Conservation (phyloP, 129 eudicot genomes). For the Lactuca sativa region DNA sequence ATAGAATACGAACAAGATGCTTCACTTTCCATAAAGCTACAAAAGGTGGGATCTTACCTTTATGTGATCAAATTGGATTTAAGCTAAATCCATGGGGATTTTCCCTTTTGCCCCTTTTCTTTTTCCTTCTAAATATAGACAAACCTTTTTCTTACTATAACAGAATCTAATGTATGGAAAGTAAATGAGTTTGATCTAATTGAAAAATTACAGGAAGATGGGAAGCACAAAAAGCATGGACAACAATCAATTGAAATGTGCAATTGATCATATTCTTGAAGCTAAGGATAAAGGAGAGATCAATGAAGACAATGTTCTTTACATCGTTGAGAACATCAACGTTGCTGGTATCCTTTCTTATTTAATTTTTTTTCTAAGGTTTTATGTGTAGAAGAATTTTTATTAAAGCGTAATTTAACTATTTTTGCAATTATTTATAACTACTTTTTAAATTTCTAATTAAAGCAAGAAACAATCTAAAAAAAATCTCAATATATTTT, state of each 20-base stretch:
- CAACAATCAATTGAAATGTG: constrained; percentile 70
- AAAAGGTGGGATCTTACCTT: background rate
- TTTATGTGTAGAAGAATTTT: no score
- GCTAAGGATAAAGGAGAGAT: constrained; percentile 88
- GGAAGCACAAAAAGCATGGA: constrained; percentile 55
- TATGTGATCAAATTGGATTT: background rate
- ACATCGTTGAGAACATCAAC: constrained; percentile 93
- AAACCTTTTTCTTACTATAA: background rate
- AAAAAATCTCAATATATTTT: no score
- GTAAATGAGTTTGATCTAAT: background rate
- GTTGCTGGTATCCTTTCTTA: constrained; percentile 64
- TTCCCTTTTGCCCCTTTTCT: background rate
- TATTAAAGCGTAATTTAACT: no score
- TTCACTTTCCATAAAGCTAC: background rate
- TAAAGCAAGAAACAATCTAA: no score
- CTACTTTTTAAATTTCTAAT: no score
- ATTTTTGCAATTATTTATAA: no score
- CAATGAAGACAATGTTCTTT: constrained; percentile 90
- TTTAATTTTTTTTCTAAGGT: background rate
- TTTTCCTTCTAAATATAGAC: constrained; percentile 12
- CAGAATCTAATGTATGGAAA: background rate
- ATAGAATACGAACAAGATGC: background rate
- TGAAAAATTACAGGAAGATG: constrained; percentile 50
- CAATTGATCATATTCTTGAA: constrained; percentile 84
- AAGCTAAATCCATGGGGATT: background rate